phyloP scores from a whole-genome alignment of 2,329 filamentous ascomycete species.

The Hypoxylon sp. region DNA sequence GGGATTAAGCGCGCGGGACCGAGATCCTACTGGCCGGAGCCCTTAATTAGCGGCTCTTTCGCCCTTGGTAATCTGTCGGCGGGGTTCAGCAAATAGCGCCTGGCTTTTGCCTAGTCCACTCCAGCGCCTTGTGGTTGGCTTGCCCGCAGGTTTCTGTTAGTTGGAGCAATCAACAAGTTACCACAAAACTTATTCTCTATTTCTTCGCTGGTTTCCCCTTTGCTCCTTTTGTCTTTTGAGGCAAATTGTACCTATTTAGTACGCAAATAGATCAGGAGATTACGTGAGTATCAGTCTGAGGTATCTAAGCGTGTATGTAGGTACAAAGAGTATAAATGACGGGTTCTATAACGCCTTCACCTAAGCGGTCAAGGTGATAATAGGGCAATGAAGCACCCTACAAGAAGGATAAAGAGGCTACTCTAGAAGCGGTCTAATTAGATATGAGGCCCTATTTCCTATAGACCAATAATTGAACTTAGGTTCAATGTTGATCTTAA shows the following conservation, averaged over 20 bases:
- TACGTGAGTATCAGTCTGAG: not conserved
- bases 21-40: slow-evolving; percentile 38
- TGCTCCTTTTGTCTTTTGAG: not conserved
- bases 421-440: not conserved
- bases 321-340: not conserved
- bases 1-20: slow-evolving; percentile 46
- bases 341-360: not conserved
- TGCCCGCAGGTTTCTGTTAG: not conserved
- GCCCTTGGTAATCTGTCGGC: slow-evolving; percentile 29
- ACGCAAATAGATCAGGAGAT: not conserved
- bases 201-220: not conserved
- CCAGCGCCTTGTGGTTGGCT: slow-evolving; percentile 27
- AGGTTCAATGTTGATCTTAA: not conserved
- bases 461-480: not conserved
- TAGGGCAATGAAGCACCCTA: not conserved
- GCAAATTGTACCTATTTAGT: not conserved
- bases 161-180: slow-evolving; percentile 1
- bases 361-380: not conserved
- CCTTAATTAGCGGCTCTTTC: slow-evolving; percentile 40
- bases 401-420: not conserved
- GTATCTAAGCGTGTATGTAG: not conserved
- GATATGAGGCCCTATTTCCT: not conserved
- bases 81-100: slow-evolving; percentile 22
- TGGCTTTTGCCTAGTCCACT: slow-evolving; percentile 4
- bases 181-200: not conserved